Percentiles rank a stretch among this genome's conserved stretches.
Conservation (phyloP, 345 rosid species). For the Dipteronia sinensis region DNA sequence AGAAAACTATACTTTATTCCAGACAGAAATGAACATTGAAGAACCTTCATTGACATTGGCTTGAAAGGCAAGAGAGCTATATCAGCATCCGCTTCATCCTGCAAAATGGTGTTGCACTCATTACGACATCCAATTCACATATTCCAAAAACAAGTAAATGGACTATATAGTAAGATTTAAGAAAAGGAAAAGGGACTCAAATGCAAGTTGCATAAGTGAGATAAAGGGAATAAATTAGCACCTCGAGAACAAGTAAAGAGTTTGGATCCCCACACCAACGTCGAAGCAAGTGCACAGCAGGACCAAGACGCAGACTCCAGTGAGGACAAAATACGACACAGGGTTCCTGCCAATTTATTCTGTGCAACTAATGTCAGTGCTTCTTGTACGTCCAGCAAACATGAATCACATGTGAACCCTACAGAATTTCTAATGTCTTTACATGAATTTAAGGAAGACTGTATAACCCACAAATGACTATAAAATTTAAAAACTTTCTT, state of each 20-base stretch:
- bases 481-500: no score
- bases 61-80: constrained; percentile 76
- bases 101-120: constrained; percentile 32
- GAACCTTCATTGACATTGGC: constrained; percentile 74
- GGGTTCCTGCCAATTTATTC: constrained; percentile 81
- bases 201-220: neutral
- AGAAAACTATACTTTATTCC: constrained; percentile 57
- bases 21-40: constrained; percentile 76
- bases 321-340: constrained; percentile 78
- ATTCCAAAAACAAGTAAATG: constrained; percentile 5
- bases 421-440: neutral
- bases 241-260: constrained; percentile 83
- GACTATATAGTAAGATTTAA: neutral
- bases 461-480: neutral
- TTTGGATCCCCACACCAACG: constrained; percentile 73
- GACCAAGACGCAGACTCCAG: constrained; percentile 85
- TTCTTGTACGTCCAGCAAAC: neutral
- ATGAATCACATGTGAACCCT: neutral
- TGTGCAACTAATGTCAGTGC: constrained; percentile 36
- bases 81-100: constrained; percentile 60
- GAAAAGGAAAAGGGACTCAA: neutral
- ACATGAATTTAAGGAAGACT: neutral
- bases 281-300: constrained; percentile 71
- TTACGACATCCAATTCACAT: constrained; percentile 15
- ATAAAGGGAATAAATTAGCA: constrained; percentile 24